These are phyloP conservation scores for Nicotiana noctiflora DNA, from an alignment of 257 asterid genomes.

Conservation along the genomic window DNA sequence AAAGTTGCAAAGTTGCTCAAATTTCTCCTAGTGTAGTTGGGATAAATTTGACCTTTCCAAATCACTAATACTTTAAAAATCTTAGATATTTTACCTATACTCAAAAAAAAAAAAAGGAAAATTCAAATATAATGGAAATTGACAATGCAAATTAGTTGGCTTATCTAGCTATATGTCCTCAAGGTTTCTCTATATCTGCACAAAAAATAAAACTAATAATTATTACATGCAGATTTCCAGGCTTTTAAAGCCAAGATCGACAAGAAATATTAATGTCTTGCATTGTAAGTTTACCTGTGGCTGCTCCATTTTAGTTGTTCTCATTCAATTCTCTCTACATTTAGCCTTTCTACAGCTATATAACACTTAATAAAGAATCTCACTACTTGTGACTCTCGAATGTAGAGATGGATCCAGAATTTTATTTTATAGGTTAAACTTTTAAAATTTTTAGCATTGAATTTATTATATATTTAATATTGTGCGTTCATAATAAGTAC, in stretches of 20 bases:
- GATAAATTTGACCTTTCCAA: no score
- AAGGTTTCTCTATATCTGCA: background rate
- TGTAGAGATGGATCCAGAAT: background rate
- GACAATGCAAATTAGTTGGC: background rate
- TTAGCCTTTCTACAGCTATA: slow-evolving; percentile 5
- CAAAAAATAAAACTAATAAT: background rate
- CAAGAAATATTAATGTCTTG: background rate
- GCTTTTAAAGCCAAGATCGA: background rate
- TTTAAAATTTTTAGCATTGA: no score
- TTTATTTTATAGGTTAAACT: background rate
- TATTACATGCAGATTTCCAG: background rate
- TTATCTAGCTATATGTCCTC: background rate
- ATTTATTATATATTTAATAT: no score
- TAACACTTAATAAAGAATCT: background rate
- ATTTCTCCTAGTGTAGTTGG: no score
- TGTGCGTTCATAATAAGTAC: no score
- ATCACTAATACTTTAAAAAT: no score
- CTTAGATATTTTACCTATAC: background rate
- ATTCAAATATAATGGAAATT: background rate
- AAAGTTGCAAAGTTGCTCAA: no score
- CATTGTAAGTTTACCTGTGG: background rate
- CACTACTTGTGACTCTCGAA: background rate
- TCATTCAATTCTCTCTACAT: background rate
- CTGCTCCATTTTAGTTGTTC: background rate
- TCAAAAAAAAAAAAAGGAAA: background rate